Base-by-base conservation (phyloP, 75 land plant species). In the Pseudotsuga menziesii region DNA sequence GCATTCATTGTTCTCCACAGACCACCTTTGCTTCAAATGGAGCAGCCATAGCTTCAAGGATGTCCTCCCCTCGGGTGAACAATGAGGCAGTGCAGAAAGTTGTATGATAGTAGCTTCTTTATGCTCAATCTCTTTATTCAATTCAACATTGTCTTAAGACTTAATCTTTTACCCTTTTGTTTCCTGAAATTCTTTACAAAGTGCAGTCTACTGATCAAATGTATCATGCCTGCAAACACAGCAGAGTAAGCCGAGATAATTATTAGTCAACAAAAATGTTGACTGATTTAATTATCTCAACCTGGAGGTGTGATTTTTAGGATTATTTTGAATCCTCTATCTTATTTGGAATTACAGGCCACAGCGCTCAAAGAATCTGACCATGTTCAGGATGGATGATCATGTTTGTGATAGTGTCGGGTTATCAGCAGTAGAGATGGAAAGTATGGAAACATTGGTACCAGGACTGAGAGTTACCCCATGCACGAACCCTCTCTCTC, bases 351-450 rank as follows among this genome's bases (percentile, higher is more conserved):
- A 74, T 25, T 54, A 35, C 80, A 93, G 95, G 93, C 91, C 79
- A 82, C 80, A 81, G 88, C 81, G 36, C 76, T 93, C 80, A 84
- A 84, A 78, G 89, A 80, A 15, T 87, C 89, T 61, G 93, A 90
- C 25, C 95, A 93, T n/a, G n/a, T n/a, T n/a, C n/a, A n/a, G n/a
- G n/a, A n/a, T n/a, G n/a, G n/a, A n/a, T n/a, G n/a, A n/a, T n/a
- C n/a, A n/a, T n/a, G n/a, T n/a, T n/a, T n/a, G n/a, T n/a, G n/a
- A n/a, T n/a, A n/a, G n/a, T n/a, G n/a, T n/a, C n/a, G n/a, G n/a
- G n/a, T n/a, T n/a, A n/a, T n/a, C n/a, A n/a, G n/a, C n/a, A n/a
- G n/a, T n/a, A n/a, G n/a, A n/a, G n/a, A n/a, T n/a, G n/a, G n/a
- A n/a, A n/a, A n/a, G n/a, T n/a, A n/a, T n/a, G n/a, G n/a, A n/a